A percentile compares a stretch with the other conserved stretches of the same genome.
These are phyloP conservation scores for Debaryomyces prosopidis DNA, from an alignment of 805 yeast genomes.

Conservation along the genomic window DNA sequence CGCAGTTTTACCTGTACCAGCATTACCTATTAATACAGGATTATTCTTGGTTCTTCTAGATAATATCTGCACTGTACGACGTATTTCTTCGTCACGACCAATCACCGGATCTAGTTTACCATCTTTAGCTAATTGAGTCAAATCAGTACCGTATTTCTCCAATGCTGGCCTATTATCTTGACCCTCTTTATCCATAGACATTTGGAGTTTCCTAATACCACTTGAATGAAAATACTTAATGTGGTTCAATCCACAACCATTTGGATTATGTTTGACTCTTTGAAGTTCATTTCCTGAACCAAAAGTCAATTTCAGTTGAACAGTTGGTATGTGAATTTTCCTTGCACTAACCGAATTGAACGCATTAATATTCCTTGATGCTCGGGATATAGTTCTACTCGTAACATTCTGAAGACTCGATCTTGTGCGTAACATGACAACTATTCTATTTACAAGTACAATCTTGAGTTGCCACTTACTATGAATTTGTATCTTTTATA, in stretches of 20 bases:
- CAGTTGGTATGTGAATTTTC: not conserved
- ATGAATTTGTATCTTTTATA: not conserved
- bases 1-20: constrained; percentile 98
- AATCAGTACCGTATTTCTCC: constrained; percentile 80
- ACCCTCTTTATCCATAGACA: constrained; percentile 43
- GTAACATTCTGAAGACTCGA: not conserved
- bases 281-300: too few relatives aligned
- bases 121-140: constrained; percentile 81
- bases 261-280: too few relatives aligned
- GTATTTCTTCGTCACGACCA: constrained; percentile 94
- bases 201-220: constrained; percentile 26
- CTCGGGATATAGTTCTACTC: not conserved
- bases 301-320: not conserved
- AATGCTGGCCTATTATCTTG: constrained; percentile 67
- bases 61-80: constrained; percentile 87
- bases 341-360: not conserved
- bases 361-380: not conserved
- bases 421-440: not conserved
- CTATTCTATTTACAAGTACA: not conserved
- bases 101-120: constrained; percentile 96
- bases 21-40: constrained; percentile 92
- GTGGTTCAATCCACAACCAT: too few relatives aligned
- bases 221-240: too few relatives aligned
- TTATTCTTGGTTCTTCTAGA: constrained; percentile 93
- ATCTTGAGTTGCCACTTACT: not conserved